phyloP scores from a whole-genome alignment of 2,329 filamentous ascomycete genomes.

The Shiraia sp. region DNA sequence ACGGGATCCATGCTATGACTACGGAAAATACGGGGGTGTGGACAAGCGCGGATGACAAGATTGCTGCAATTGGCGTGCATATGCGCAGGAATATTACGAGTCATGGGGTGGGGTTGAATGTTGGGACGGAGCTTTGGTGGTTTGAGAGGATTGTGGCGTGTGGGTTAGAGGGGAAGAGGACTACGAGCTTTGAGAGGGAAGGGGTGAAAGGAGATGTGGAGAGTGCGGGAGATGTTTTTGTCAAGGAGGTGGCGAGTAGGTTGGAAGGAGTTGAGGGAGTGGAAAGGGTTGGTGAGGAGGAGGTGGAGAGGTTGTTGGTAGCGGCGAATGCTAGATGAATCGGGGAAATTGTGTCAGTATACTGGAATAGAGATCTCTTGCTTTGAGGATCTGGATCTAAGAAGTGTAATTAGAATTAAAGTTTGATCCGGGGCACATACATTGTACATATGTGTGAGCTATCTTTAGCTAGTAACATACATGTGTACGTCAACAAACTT shows the following conservation, averaged over 20 bases:
- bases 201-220: slow-evolving; percentile 45
- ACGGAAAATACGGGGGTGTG: slow-evolving; percentile 86
- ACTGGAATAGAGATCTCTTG: too few relatives aligned
- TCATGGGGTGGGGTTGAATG: slow-evolving; percentile 81
- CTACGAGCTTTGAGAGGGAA: slow-evolving; percentile 72
- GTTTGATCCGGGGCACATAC: too few relatives aligned
- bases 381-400: too few relatives aligned
- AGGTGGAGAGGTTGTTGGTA: slow-evolving; percentile 12
- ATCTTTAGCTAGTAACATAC: too few relatives aligned
- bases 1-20: slow-evolving; percentile 64
- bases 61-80: slow-evolving; percentile 92
- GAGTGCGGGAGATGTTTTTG: slow-evolving; percentile 47
- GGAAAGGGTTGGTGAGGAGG: slow-evolving; percentile 18
- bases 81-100: slow-evolving; percentile 80
- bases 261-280: slow-evolving; percentile 26
- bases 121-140: slow-evolving; percentile 67
- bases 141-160: slow-evolving; percentile 83
- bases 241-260: slow-evolving; percentile 42
- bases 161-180: slow-evolving; percentile 76
- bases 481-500: too few relatives aligned
- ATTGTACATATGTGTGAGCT: too few relatives aligned
- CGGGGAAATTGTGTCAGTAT: too few relatives aligned
- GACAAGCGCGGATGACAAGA: slow-evolving; percentile 64
- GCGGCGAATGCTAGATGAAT: too few relatives aligned
- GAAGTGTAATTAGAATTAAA: too few relatives aligned